Base-by-base conservation (phyloP, 2,329 filamentous ascomycete genomes). In the Shiraia bambusicola region DNA sequence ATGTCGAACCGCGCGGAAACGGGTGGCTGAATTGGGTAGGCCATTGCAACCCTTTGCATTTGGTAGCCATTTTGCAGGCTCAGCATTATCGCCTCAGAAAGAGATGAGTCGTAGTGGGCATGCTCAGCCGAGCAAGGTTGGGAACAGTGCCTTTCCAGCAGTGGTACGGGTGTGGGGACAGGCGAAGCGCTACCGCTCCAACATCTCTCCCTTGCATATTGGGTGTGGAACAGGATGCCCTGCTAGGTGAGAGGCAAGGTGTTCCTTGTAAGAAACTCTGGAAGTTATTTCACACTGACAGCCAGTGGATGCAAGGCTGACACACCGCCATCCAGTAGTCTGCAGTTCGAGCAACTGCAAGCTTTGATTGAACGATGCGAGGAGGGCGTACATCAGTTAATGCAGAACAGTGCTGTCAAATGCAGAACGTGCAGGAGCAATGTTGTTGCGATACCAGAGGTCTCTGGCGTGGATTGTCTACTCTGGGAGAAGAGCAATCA, bases 361-460 rank as follows among this genome's bases (percentile, higher is more conserved):
- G 13, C 40, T 24, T 25, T 41, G 45, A 47, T 55, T 56, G 52
- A 50, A 43, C 40, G 45, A 50, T 25, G 47, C 31, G 34, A 41
- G 37, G 32, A 41, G 28, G 45, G 39, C 48, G 40, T 42, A 34
- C 42, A 38, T 40, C 46, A 43, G 48, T 44, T 37, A 42, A 54
- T 47, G 58, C 58, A 43, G 49, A 55, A 53, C 50, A 51, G 43
- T 49, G 39, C 52, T 49, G 52, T 47, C 48, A 48, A 32, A 48
- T 45, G 45, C 46, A 54, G 52, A 59, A 59, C 58, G 57, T 62
- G 58, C 57, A 44, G 42, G 34, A 35, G 29, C 35, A 41, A 34
- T 40, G 8, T n/a, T 29, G 29, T 33, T 35, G 34, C 39, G 27
- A 27, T 9, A 26, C 19, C 26, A 34, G 28, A 17, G 41, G 47